Evolutionary conservation across 768 basidiomycete genomes (phyloP).

Genomic region (Serendipita vermifera): DNA sequence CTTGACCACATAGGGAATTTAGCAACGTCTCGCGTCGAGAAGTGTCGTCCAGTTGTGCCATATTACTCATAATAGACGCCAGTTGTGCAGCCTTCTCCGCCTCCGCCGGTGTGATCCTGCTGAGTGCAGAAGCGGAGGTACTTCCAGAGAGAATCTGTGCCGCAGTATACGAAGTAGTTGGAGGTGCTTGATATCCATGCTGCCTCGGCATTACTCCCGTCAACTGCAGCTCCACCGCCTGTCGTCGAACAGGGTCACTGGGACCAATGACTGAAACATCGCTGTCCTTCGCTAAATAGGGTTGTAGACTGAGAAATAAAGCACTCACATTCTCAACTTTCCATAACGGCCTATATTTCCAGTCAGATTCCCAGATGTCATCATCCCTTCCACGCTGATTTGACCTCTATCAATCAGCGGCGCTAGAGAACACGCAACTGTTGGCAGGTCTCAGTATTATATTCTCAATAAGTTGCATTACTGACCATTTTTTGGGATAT

Average conservation of each 20-base stretch:
- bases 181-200: constrained; percentile 35
- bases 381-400: constrained; percentile 60
- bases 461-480: background rate
- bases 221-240: constrained; percentile 55
- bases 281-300: background rate
- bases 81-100: constrained; percentile 50
- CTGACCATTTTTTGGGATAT: constrained; percentile 41
- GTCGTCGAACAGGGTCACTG: constrained; percentile 22
- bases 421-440: constrained; percentile 45
- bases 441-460: background rate
- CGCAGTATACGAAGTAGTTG: background rate
- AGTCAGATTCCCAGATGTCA: constrained; percentile 56
- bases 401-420: constrained; percentile 52
- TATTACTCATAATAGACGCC: constrained; percentile 42
- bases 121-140: constrained; percentile 10
- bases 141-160: background rate
- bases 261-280: background rate
- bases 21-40: constrained; percentile 55
- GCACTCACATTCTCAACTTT: background rate
- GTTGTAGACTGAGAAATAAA: constrained; percentile 9
- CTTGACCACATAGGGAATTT: constrained; percentile 48
- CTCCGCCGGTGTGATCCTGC: background rate
- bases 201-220: constrained; percentile 64
- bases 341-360: constrained; percentile 14
- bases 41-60: constrained; percentile 72